These are phyloP conservation scores for Pyracantha coccinea DNA, from an alignment of 331 rosid genomes.

Conservation along the genomic window DNA sequence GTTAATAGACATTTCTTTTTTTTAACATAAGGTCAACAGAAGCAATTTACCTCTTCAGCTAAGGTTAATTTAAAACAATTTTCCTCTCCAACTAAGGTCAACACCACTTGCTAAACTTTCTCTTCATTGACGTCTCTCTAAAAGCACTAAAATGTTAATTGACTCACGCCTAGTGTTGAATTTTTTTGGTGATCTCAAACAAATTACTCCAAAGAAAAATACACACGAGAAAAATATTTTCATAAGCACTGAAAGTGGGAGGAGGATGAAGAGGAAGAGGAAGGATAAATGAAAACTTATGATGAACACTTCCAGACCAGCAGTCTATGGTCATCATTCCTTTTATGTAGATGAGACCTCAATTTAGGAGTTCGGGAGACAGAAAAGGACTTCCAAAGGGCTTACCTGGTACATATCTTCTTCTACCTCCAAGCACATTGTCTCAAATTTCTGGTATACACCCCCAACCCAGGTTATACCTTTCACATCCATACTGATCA, in stretches of 20 bases:
- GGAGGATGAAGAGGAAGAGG: neutral
- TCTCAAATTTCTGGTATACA: conserved; percentile 63
- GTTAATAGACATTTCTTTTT: too few species aligned
- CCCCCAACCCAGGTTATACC: conserved; percentile 75
- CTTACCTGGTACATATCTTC: conserved; percentile 66
- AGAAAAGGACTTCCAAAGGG: conserved; percentile 6
- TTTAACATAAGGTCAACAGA: too few species aligned
- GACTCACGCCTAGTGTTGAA: too few species aligned
- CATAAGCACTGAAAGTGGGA: neutral
- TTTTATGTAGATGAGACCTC: neutral
- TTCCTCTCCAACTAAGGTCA: too few species aligned
- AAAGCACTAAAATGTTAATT: too few species aligned
- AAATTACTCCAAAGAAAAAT: neutral
- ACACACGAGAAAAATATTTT: neutral
- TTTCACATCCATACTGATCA: conserved; percentile 51
- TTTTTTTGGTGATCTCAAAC: too few species aligned
- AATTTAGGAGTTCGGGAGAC: neutral
- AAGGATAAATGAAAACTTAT: neutral
- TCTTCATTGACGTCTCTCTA: too few species aligned
- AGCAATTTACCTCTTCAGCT: too few species aligned
- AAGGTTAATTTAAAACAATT: too few species aligned
- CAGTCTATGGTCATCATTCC: neutral
- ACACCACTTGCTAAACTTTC: too few species aligned
- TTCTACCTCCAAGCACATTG: conserved; percentile 81
- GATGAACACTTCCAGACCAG: neutral